Base-by-base conservation (phyloP, 2,329 filamentous ascomycete species). In the Corynespora cassiicola region DNA sequence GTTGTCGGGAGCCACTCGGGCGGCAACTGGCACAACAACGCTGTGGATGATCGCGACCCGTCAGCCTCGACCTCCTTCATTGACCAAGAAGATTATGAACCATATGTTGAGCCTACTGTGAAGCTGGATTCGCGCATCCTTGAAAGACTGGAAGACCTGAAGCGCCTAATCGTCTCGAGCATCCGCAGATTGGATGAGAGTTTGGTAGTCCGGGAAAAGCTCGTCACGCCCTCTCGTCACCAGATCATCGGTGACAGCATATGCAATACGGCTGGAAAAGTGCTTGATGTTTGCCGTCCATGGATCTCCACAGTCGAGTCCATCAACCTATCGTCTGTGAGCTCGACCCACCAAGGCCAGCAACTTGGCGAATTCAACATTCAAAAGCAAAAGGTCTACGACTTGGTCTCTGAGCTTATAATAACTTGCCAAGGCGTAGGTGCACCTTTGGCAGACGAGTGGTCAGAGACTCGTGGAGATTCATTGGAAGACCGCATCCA, bases 331-430 rank as follows among this genome's bases (percentile, higher is more conserved):
- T 86, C 88, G 1, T 82, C 87, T 1, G 74, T 97, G 3, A 86
- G 85, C 25, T 86, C 86, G 42, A 85, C 80, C 42, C 86, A 91
- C 52, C 88, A 92, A 63, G 92, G 87, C 27, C 90, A 90, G 1
- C 88, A 95, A 55, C 73, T 97, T 20, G 80, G 84, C 31, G 94
- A 97, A 54, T 96, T 96, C 65, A 86, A 85, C 58, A 81, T 85
- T 20, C 89, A 95, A 66, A 97, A 97, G 70, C 94, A 99, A 67
- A 88, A 87, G 54, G 77, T 95, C 12, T 97, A 97, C 68, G 94
- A 97, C 68, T 87, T 90, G 42, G 87, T 96, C 38, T 91, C 90
- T 7, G 94, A 97, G 64, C 79, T 99, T 18, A 73, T 97, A 4
- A 73, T 96, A 32, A 84, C 86, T 42, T 96, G 91, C 59, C 94